Evolutionary conservation across 352 stramenopile genomes (phyloP).

Genomic region (Pythium biforme): DNA sequence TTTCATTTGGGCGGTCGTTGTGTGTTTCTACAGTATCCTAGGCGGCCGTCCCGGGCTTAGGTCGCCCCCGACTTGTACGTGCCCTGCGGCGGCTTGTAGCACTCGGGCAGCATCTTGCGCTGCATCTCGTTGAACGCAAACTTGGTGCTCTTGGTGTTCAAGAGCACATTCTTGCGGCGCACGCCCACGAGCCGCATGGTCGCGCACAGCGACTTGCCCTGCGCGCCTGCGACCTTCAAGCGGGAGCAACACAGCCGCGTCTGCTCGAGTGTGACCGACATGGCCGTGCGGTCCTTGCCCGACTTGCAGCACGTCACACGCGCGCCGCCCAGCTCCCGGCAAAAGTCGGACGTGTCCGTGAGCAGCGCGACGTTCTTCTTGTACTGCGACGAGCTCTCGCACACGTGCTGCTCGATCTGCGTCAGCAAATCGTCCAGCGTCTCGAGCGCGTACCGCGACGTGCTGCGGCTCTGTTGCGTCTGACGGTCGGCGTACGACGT

Average conservation of each 20-base stretch:
- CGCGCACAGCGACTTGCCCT: conserved; percentile 44
- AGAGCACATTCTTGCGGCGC: conserved; percentile 76
- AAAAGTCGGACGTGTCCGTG: conserved; percentile 84
- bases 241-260: conserved; percentile 57
- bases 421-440: conserved; percentile 62
- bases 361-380: conserved; percentile 83
- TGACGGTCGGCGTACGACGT: conserved; percentile 25
- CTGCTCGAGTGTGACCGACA: conserved; percentile 96
- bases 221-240: conserved; percentile 52
- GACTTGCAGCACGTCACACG: conserved; percentile 97
- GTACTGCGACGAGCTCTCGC: conserved; percentile 59
- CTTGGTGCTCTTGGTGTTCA: conserved; percentile 83
- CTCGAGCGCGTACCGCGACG: conserved; percentile 39
- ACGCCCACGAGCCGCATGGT: conserved; percentile 79
- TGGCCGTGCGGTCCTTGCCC: conserved; percentile 97
- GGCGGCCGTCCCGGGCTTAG: conserved; percentile 13
- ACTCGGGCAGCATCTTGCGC: conserved; percentile 81
- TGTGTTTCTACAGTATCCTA: background rate
- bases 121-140: conserved; percentile 90
- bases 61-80: conserved; percentile 87
- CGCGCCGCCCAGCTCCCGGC: conserved; percentile 83
- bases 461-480: conserved; percentile 8
- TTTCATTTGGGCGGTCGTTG: background rate
- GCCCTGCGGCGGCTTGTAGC: conserved; percentile 76
- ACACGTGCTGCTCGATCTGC: conserved; percentile 77